Evolutionary conservation across 1,284 basidiomycete species (phyloP).

Genomic region (Leccinum pallidistipes): DNA sequence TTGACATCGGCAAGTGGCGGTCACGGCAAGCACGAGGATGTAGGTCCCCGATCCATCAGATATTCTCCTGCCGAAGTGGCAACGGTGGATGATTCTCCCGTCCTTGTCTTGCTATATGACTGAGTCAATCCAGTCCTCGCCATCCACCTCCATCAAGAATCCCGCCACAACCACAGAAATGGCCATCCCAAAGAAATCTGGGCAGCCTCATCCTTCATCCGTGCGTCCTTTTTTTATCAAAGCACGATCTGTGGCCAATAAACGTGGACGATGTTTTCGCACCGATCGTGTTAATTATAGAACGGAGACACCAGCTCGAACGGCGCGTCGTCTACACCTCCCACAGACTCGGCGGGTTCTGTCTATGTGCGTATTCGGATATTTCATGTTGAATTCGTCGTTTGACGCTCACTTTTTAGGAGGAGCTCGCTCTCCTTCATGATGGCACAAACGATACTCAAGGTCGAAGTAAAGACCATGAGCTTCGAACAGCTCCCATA

Average conservation of each 20-base stretch:
- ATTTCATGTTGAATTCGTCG: not conserved
- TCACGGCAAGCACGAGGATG: slow-evolving; percentile 1
- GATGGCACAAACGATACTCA: slow-evolving; percentile 28
- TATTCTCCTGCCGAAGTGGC: slow-evolving; percentile 6
- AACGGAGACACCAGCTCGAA: slow-evolving; percentile 5
- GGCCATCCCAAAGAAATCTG: slow-evolving; percentile 14
- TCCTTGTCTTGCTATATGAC: slow-evolving; percentile 10
- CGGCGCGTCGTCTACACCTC: not conserved
- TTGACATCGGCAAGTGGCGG: slow-evolving; percentile 6
- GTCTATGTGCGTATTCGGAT: slow-evolving; percentile 24
- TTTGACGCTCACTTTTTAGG: slow-evolving; percentile 21
- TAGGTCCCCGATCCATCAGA: slow-evolving; percentile 10
- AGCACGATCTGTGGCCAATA: not conserved
- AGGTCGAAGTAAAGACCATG: slow-evolving; percentile 38
- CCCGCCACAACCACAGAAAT: slow-evolving; percentile 13
- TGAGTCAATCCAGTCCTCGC: slow-evolving; percentile 14
- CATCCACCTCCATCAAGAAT: slow-evolving; percentile 3
- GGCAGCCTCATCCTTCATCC: not conserved
- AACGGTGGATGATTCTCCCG: slow-evolving; percentile 15
- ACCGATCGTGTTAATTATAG: slow-evolving; percentile 9
- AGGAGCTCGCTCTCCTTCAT: slow-evolving; percentile 46
- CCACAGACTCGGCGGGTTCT: slow-evolving; percentile 7
- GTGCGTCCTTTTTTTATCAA: slow-evolving; percentile 16
- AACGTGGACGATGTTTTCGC: not conserved
- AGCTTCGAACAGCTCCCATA: slow-evolving; percentile 53